These are phyloP conservation scores for Rhodotorula sp. DNA, from an alignment of 1,284 basidiomycete species.

Conservation along the genomic window DNA sequence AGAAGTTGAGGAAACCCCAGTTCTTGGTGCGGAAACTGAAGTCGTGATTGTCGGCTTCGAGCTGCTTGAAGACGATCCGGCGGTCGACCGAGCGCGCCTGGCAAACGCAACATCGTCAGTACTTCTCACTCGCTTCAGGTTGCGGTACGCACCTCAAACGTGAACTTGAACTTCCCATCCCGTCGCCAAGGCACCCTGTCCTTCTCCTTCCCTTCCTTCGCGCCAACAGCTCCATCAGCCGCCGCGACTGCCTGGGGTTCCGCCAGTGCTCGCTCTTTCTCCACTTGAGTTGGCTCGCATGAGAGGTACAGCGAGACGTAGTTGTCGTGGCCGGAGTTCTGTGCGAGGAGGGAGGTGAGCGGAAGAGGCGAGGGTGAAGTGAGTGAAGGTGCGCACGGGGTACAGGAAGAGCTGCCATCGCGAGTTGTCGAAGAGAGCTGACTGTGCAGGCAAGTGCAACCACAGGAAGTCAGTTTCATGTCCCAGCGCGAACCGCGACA, in stretches of 20 bases:
- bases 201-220: conserved; percentile 29
- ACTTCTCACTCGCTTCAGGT: too few species aligned
- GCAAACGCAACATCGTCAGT: not conserved
- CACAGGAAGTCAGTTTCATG: too few species aligned
- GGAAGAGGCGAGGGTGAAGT: not conserved
- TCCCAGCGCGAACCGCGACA: not conserved
- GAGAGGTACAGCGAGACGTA: conserved; percentile 46
- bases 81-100: conserved; percentile 37
- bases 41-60: conserved; percentile 50
- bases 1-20: conserved; percentile 45
- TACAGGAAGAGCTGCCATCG: conserved; percentile 47
- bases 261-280: conserved; percentile 41
- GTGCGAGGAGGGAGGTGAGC: conserved; percentile 7
- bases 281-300: conserved; percentile 44
- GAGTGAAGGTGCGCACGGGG: conserved; percentile 16
- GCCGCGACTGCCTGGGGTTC: conserved; percentile 11
- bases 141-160: conserved; percentile 39
- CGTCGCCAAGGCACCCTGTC: conserved; percentile 41
- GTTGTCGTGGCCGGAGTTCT: conserved; percentile 44
- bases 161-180: conserved; percentile 45
- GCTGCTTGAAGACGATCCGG: conserved; percentile 42
- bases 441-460: not conserved
- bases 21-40: conserved; percentile 48
- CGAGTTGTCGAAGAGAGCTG: conserved; percentile 36
- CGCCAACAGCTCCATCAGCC: not conserved